Evolutionary conservation across 2,329 filamentous ascomycete genomes (phyloP).

Genomic region (Neodidymelliopsis sp.): DNA sequence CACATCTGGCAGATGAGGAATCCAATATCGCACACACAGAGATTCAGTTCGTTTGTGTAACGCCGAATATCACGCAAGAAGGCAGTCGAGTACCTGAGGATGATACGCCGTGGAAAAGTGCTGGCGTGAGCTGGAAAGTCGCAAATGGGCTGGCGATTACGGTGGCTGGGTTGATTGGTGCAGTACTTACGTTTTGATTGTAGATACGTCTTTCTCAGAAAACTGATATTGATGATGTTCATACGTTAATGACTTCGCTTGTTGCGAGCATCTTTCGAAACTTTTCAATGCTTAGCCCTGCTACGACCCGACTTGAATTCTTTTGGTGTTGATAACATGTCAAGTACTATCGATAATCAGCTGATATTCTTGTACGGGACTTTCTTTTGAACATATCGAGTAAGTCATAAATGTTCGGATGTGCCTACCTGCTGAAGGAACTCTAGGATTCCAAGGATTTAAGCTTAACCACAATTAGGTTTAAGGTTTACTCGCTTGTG

Average conservation of each 20-base stretch:
- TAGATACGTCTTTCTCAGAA: no score
- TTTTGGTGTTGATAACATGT: no score
- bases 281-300: no score
- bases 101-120: background rate
- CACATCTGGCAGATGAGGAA: background rate
- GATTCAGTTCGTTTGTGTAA: background rate
- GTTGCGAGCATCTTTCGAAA: no score
- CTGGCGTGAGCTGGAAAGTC: background rate
- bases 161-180: background rate
- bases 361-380: no score
- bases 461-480: slow-evolving; percentile 5
- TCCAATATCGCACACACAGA: background rate
- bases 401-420: background rate
- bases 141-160: background rate
- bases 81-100: background rate
- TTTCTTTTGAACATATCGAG: no score
- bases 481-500: background rate
- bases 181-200: background rate
- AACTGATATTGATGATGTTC: no score
- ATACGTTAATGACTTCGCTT: no score
- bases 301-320: no score
- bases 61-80: background rate
- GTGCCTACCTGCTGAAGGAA: background rate
- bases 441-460: background rate
- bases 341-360: no score